Percentiles rank a stretch among this genome's conserved stretches.
Conservation (phyloP, 768 basidiomycete species). For the Mycena amicta region DNA sequence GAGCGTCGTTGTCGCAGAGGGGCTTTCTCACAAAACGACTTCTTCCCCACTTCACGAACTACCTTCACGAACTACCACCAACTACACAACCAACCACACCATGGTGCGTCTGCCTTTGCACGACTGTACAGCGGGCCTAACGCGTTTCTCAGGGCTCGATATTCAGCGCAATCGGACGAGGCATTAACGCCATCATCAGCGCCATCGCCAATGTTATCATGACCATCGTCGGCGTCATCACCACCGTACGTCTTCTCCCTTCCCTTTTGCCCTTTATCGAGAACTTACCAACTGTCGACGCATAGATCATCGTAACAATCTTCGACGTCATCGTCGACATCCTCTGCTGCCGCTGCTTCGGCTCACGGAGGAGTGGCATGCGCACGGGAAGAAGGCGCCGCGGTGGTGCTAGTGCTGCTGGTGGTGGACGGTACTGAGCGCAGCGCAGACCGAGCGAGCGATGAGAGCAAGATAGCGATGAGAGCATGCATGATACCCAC, state of each 20-base stretch:
- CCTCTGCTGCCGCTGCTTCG: conserved; percentile 53
- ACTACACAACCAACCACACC: too few relatives aligned
- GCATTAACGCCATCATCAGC: conserved; percentile 59
- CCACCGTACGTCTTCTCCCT: conserved; percentile 45
- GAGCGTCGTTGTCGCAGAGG: too few relatives aligned
- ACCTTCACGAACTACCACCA: not conserved
- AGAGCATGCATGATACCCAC: too few relatives aligned
- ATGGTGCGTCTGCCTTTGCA: not conserved
- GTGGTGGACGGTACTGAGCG: too few relatives aligned
- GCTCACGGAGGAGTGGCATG: conserved; percentile 28
- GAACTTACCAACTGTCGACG: not conserved
- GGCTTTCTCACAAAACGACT: too few relatives aligned
- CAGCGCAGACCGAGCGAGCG: too few relatives aligned
- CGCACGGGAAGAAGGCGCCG: too few relatives aligned
- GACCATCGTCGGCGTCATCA: conserved; percentile 61
- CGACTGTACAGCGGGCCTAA: not conserved
- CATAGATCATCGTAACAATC: conserved; percentile 65
- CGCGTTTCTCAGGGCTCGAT: conserved; percentile 52
- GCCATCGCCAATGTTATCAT: conserved; percentile 63
- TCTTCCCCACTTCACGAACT: too few relatives aligned
- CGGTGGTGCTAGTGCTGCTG: too few relatives aligned
- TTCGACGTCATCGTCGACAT: conserved; percentile 62
- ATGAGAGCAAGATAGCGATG: too few relatives aligned
- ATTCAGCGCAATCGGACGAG: conserved; percentile 65
- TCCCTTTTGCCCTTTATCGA: not conserved